Evolutionary conservation across 1,139 yeast species (phyloP), one percentile per base, ranked within the genome.

Genomic region (Zygosaccharomyces pseudobailii): DNA sequence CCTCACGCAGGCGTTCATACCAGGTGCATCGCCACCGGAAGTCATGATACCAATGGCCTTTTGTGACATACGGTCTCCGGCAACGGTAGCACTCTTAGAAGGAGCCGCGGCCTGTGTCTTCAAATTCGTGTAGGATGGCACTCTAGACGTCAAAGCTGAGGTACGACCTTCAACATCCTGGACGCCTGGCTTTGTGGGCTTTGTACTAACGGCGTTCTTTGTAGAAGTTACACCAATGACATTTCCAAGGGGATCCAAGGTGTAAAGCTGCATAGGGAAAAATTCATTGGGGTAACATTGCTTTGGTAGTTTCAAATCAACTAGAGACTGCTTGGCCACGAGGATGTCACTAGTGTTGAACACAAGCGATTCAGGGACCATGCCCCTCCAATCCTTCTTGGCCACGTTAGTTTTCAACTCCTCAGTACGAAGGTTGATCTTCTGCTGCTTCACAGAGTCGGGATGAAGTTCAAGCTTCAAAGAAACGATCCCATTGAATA

Each of bases 11-110:
- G 97, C 90, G 67, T 90, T 89, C 98, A 92, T 92, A 56, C 98
- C 98, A 22, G 96, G 98, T 39, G 97, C 89, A 35, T 49, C 52
- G 66, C 98, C 98, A 58, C 98, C 98, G 1, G 96, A 87, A 1
- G 98, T 92, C 92, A 92, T 87, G 44, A 92, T 94, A 5, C 95
- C 98, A 56, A 92, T 86, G 23, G 63, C 59, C 42, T 63, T 62
- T 44, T 55, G 45, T 33, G 38, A 39, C 42, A 47, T 43, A n/a
- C 44, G 30, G 20, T 50, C 43, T 34, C 46, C 44, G 52, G 67
- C 59, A 43, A 57, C 37, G 10, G 58, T 52, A 32, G 58, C 58
- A 38, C 58, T 55, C 42, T 48, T 36, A 40, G 50, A 53, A 17
- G 48, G 23, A 4, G 63, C 55, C 39, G 52, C 49, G 41, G 51